phyloP scores from a whole-genome alignment of 768 basidiomycete genomes.

The Amanita phalloides region DNA sequence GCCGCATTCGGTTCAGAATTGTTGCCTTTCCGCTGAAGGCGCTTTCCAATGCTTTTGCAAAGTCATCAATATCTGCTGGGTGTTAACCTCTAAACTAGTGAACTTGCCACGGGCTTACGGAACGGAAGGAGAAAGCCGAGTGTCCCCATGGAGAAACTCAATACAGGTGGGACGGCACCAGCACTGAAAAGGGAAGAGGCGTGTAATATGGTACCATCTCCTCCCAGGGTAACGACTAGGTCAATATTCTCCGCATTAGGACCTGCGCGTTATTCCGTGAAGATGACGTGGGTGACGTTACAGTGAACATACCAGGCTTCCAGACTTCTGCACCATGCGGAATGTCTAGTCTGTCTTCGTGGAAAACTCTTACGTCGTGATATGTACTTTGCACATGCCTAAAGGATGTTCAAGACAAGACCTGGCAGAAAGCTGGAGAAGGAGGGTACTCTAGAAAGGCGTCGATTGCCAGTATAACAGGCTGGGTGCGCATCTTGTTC shows the following conservation, averaged over 20 bases:
- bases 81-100: neutral
- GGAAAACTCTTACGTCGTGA: conserved; percentile 52
- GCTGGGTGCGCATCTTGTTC: conserved; percentile 71
- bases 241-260: conserved; percentile 57
- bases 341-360: conserved; percentile 57
- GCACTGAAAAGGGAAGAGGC: conserved; percentile 84
- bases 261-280: conserved; percentile 17
- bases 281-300: neutral
- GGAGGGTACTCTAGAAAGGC: conserved; percentile 49
- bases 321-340: conserved; percentile 56
- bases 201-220: conserved; percentile 92
- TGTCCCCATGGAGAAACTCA: conserved; percentile 90
- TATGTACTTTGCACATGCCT: conserved; percentile 51
- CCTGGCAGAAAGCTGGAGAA: conserved; percentile 8
- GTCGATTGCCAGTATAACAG: conserved; percentile 67
- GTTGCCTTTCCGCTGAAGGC: conserved; percentile 75
- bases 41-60: conserved; percentile 67
- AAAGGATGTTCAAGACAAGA: conserved; percentile 2
- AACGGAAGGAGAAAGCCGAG: conserved; percentile 91
- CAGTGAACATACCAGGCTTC: conserved; percentile 40
- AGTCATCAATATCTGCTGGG: conserved; percentile 74
- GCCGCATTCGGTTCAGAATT: conserved; percentile 80
- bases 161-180: conserved; percentile 86
- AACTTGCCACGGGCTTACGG: conserved; percentile 42
- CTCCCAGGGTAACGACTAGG: conserved; percentile 84